These are phyloP conservation scores for Whalleya microplaca DNA, from an alignment of 2,329 filamentous ascomycete species.

Conservation along the genomic window DNA sequence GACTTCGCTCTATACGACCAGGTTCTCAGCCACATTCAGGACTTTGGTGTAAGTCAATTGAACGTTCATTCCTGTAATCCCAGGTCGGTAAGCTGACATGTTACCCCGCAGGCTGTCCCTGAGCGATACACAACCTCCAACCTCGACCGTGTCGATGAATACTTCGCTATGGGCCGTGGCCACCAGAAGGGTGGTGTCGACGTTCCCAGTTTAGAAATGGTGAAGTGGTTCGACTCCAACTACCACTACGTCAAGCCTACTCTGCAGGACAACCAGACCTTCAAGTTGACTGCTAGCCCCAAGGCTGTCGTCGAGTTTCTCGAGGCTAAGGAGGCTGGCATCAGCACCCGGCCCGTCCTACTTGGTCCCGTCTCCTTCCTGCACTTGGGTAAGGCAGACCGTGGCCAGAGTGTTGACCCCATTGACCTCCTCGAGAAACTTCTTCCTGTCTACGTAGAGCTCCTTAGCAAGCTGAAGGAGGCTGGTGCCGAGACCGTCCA, in stretches of 20 bases:
- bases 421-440: constrained; percentile 94
- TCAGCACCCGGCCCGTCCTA: constrained; percentile 89
- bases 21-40: constrained; percentile 95
- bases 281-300: constrained; percentile 83
- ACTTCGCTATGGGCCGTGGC: constrained; percentile 99
- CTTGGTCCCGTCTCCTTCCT: constrained; percentile 98
- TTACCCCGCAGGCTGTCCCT: constrained; percentile 71
- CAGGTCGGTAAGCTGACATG: constrained; percentile 22
- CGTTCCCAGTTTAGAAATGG: constrained; percentile 96
- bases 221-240: constrained; percentile 99
- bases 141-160: constrained; percentile 88
- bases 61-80: not conserved
- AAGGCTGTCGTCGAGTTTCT: constrained; percentile 95
- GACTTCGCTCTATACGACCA: constrained; percentile 99
- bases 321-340: constrained; percentile 97
- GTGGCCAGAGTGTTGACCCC: constrained; percentile 88
- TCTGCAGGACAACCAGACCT: constrained; percentile 93
- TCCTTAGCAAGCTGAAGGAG: constrained; percentile 90
- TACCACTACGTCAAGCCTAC: constrained; percentile 99
- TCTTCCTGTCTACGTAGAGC: constrained; percentile 90
- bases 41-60: constrained; percentile 77
- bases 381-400: constrained; percentile 96
- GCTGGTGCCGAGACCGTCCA: constrained; percentile 96
- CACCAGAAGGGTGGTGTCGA: constrained; percentile 95
- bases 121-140: constrained; percentile 92